Evolutionary conservation across 345 rosid species (phyloP).

Genomic region (Geranium rotundifolium): DNA sequence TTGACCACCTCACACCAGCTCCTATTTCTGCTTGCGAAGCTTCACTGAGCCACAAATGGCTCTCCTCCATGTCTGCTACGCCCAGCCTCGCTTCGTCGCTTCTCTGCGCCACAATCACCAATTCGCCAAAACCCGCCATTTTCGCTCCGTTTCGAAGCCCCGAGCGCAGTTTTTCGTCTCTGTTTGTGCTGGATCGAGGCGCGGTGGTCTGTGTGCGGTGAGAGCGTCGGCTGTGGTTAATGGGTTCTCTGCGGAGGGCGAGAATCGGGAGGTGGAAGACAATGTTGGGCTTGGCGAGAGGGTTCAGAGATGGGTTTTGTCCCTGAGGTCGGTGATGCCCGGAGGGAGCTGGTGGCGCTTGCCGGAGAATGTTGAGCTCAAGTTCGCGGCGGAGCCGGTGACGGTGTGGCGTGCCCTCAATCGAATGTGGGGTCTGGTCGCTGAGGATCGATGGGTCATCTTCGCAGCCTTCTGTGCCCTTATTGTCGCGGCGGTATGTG

Average conservation of each 20-base stretch:
- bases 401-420: constrained; percentile 71
- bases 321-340: constrained; percentile 51
- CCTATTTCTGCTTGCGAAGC: neutral
- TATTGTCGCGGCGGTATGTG: constrained; percentile 65
- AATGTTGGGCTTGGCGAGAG: constrained; percentile 28
- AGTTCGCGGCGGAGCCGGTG: constrained; percentile 60
- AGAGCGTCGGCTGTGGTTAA: constrained; percentile 17
- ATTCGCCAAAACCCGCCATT: neutral
- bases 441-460: constrained; percentile 80
- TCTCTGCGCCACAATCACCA: neutral
- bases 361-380: constrained; percentile 55
- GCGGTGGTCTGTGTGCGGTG: neutral
- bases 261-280: constrained; percentile 17
- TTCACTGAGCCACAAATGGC: neutral
- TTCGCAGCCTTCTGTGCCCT: constrained; percentile 72
- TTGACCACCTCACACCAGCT: neutral
- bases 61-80: neutral
- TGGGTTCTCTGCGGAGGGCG: constrained; percentile 38
- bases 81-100: neutral
- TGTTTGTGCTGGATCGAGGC: neutral
- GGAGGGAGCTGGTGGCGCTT: constrained; percentile 96
- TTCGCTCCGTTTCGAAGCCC: neutral
- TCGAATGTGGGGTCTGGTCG: constrained; percentile 85
- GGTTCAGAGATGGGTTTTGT: constrained; percentile 36
- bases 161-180: neutral